Percentiles rank a stretch among this genome's conserved stretches.
phyloP scores from a whole-genome alignment of 768 basidiomycete genomes.

The Leccinum uliginosum region DNA sequence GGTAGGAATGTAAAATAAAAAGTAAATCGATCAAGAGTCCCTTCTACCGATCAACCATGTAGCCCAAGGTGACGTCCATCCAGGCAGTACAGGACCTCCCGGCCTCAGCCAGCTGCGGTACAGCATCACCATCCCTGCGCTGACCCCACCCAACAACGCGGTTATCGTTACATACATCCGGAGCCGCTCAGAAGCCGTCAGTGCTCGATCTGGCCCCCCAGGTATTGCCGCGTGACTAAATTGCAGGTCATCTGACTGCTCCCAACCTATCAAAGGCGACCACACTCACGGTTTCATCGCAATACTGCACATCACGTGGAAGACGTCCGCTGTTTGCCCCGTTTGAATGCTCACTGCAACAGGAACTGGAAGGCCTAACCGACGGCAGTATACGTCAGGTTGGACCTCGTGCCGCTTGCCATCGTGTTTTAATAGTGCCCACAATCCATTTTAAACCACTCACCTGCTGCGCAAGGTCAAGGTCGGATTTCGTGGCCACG shows the following conservation, averaged over 20 bases:
- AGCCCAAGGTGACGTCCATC: constrained; percentile 59
- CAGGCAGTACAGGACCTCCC: constrained; percentile 47
- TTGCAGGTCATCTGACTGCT: constrained; percentile 8
- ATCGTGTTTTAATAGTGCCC: constrained; percentile 7
- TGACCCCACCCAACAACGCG: constrained; percentile 67
- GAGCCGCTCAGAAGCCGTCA: constrained; percentile 64
- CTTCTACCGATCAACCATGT: constrained; percentile 62
- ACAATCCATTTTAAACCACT: constrained; percentile 13
- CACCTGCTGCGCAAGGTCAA: constrained; percentile 94
- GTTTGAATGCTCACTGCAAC: constrained; percentile 90
- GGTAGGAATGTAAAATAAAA: constrained; percentile 3
- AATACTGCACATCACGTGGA: constrained; percentile 78
- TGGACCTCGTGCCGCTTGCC: constrained; percentile 92
- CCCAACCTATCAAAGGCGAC: constrained; percentile 5
- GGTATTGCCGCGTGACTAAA: constrained; percentile 64
- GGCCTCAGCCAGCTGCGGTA: constrained; percentile 67
- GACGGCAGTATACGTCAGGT: constrained; percentile 93
- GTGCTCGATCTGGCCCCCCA: constrained; percentile 76
- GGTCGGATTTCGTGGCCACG: constrained; percentile 98
- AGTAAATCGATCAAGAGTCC: constrained; percentile 21
- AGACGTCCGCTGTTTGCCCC: constrained; percentile 81
- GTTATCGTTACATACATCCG: constrained; percentile 70
- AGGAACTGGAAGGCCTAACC: constrained; percentile 86
- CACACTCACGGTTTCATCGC: constrained; percentile 86
- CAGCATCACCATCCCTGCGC: constrained; percentile 66